Percentiles rank a stretch among this genome's conserved stretches.
These are phyloP conservation scores for Spathaspora hagerdaliae DNA, from an alignment of 805 yeast genomes.

Conservation along the genomic window DNA sequence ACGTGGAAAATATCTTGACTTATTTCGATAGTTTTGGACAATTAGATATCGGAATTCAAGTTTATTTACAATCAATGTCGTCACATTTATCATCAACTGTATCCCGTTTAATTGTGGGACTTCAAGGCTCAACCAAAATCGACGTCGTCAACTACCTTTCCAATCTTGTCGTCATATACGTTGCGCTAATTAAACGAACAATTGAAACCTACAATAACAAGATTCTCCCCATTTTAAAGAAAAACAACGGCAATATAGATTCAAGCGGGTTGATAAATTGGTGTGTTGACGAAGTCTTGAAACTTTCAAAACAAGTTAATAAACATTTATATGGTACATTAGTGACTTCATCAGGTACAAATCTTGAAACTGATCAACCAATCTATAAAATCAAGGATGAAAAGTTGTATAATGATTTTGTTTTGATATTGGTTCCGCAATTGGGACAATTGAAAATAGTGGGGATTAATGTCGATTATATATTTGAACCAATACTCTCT, in stretches of 20 bases:
- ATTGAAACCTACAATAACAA: constrained; percentile 50
- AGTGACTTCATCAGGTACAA: constrained; percentile 23
- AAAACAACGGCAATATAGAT: constrained; percentile 30
- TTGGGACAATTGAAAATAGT: constrained; percentile 55
- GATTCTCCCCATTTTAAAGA: constrained; percentile 37
- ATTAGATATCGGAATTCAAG: constrained; percentile 31
- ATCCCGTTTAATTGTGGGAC: constrained; percentile 30
- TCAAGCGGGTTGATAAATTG: constrained; percentile 70
- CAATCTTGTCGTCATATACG: constrained; percentile 35
- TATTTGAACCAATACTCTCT: constrained; percentile 45
- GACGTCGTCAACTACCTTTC: constrained; percentile 40
- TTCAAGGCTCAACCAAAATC: constrained; percentile 41
- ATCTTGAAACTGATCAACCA: constrained; percentile 21
- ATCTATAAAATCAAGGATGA: constrained; percentile 30
- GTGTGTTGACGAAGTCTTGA: constrained; percentile 62
- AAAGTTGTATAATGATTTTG: constrained; percentile 48
- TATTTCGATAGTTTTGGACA: constrained; percentile 32
- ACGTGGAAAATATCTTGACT: constrained; percentile 30
- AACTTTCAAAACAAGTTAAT: constrained; percentile 55
- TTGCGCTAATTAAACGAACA: constrained; percentile 50
- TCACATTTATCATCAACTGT: constrained; percentile 26
- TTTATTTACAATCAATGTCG: constrained; percentile 33
- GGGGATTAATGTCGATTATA: constrained; percentile 73
- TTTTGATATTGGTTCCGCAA: constrained; percentile 53
- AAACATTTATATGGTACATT: constrained; percentile 66